phyloP scores from a whole-genome alignment of 441 rosid genomes.

The Corymbia calophylla region DNA sequence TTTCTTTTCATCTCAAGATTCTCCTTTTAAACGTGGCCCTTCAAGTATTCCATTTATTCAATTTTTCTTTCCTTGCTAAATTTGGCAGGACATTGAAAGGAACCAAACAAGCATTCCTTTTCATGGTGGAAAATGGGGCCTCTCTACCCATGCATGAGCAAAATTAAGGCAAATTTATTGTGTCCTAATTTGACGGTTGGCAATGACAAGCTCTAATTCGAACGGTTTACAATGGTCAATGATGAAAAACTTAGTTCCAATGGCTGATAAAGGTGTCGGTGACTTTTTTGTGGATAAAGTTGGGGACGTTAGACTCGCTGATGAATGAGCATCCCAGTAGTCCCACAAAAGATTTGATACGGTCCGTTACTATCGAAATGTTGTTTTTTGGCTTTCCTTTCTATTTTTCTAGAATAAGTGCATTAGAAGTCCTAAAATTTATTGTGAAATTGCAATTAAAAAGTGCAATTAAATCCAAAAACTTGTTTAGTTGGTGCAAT shows the following conservation, averaged over 20 bases:
- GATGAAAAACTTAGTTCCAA: neutral
- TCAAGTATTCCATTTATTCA: neutral
- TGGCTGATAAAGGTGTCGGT: neutral
- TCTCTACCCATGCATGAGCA: neutral
- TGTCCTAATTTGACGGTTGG: neutral
- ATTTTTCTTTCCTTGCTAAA: neutral
- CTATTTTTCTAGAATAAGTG: neutral
- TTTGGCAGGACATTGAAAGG: neutral
- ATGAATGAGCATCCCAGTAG: neutral
- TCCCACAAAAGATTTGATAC: neutral
- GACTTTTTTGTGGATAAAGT: neutral
- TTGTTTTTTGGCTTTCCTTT: neutral
- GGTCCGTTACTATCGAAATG: neutral
- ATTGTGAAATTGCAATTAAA: too few relatives aligned
- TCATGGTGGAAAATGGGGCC: neutral
- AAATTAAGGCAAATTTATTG: neutral
- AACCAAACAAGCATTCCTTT: neutral
- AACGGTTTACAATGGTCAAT: neutral
- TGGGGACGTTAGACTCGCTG: neutral
- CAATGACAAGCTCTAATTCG: neutral
- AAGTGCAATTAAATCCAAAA: too few relatives aligned
- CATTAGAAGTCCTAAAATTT: fast-evolving
- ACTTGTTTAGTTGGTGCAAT: neutral
- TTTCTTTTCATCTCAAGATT: neutral
- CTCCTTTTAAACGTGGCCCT: neutral